phyloP scores from a whole-genome alignment of 139 green algal genomes.

The Coelastrella sp. region DNA sequence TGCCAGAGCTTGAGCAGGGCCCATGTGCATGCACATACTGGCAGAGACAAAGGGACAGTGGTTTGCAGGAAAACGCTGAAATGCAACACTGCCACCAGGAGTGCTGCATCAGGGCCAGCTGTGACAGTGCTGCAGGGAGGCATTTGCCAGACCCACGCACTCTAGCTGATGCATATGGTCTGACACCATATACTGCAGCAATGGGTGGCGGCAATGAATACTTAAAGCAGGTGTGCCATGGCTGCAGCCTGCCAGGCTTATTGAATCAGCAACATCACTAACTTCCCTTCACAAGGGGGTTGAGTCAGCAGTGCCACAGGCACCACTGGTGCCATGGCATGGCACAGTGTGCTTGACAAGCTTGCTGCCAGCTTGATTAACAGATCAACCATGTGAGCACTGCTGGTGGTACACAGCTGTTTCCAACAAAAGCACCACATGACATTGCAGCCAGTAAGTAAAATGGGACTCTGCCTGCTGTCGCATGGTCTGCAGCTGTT shows the following conservation, averaged over 20 bases:
- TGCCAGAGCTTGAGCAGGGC: background rate
- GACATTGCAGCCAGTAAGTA: no score
- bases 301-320: no score
- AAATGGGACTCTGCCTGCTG: background rate
- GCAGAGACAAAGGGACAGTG: background rate
- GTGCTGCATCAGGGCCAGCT: background rate
- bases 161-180: background rate
- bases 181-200: conserved; percentile 6
- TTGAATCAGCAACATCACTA: no score
- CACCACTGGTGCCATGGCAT: no score
- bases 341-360: no score
- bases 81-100: background rate
- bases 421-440: no score
- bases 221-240: conserved; percentile 14
- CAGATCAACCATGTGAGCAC: no score
- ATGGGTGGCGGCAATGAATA: background rate
- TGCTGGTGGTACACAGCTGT: no score
- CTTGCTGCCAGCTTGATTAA: no score
- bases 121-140: background rate
- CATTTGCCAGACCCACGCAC: conserved; percentile 8
- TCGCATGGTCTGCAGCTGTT: background rate
- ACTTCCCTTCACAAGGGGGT: no score
- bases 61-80: background rate
- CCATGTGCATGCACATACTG: background rate
- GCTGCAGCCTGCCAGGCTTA: no score